phyloP scores from a whole-genome alignment of 1,284 basidiomycete species.

The Cutaneotrichosporon dermatis region DNA sequence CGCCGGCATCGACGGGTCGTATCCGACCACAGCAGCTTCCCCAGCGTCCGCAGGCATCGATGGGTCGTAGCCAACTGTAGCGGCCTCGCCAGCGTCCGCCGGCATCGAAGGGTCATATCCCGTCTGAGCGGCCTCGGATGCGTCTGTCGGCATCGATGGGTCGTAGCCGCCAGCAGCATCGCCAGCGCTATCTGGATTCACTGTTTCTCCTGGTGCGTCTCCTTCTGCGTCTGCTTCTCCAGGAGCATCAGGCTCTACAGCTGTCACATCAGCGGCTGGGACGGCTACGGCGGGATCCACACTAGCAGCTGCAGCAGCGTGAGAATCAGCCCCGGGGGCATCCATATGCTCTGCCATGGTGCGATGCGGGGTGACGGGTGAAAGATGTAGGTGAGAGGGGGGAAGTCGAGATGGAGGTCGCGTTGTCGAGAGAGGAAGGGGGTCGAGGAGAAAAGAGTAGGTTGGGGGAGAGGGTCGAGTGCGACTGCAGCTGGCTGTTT shows the following conservation, averaged over 20 bases:
- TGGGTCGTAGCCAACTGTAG: neutral
- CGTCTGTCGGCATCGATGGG: too few species aligned
- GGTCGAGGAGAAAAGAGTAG: too few species aligned
- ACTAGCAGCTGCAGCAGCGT: too few species aligned
- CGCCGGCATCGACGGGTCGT: constrained; percentile 9
- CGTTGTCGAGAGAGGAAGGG: too few species aligned
- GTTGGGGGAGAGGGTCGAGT: neutral
- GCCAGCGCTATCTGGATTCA: too few species aligned
- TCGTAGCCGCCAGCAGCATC: too few species aligned
- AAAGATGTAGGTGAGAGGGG: neutral
- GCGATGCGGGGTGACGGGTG: neutral
- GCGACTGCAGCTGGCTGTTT: constrained; percentile 1
- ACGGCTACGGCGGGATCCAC: too few species aligned
- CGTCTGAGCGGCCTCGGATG: neutral
- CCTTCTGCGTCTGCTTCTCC: neutral
- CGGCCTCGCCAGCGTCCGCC: neutral
- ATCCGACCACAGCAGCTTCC: neutral
- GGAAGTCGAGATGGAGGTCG: too few species aligned
- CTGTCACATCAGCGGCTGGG: too few species aligned
- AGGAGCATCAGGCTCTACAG: too few species aligned
- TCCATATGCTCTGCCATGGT: neutral
- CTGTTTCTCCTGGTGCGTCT: neutral
- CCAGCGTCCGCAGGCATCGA: neutral
- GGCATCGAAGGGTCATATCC: constrained; percentile 9
- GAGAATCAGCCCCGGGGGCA: too few species aligned